phyloP scores from a whole-genome alignment of 352 stramenopile genomes.

The Pythium aphanidermatum region DNA sequence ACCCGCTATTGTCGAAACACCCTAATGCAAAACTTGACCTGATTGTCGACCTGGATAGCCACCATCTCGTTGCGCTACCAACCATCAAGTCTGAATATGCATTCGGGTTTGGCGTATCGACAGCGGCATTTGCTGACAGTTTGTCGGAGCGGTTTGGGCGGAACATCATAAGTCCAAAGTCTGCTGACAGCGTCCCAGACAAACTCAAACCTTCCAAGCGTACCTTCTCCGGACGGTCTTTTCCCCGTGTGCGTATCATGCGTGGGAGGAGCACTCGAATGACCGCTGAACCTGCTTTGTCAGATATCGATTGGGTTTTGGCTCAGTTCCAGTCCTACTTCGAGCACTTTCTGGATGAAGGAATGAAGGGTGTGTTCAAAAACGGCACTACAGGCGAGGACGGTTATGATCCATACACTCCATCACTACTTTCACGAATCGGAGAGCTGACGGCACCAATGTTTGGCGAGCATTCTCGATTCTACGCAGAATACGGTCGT shows the following conservation, averaged over 20 bases:
- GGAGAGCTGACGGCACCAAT: constrained; percentile 45
- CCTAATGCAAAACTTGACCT: constrained; percentile 43
- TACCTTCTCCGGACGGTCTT: too few species aligned
- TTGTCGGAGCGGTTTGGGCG: constrained; percentile 26
- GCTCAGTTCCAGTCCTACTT: constrained; percentile 59
- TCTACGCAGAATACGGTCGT: constrained; percentile 53
- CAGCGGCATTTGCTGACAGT: constrained; percentile 26
- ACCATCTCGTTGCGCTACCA: constrained; percentile 40
- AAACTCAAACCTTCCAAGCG: too few species aligned
- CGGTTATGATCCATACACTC: constrained; percentile 27
- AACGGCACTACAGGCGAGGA: background rate
- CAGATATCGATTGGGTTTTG: constrained; percentile 57
- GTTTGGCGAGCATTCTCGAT: constrained; percentile 30
- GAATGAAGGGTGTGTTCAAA: constrained; percentile 23
- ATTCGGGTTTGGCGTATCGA: constrained; percentile 43
- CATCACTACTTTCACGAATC: constrained; percentile 43
- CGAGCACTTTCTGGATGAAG: constrained; percentile 44
- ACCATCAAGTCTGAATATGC: constrained; percentile 44
- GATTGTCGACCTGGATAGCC: constrained; percentile 56
- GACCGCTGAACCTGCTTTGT: constrained; percentile 18
- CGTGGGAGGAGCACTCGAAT: constrained; percentile 1
- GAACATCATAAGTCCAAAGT: too few species aligned
- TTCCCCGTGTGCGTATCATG: background rate
- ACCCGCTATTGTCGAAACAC: constrained; percentile 44
- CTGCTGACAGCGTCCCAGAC: too few species aligned